Conservation (phyloP, 148 eudicot genomes). For the Hydrangea macrophylla region DNA sequence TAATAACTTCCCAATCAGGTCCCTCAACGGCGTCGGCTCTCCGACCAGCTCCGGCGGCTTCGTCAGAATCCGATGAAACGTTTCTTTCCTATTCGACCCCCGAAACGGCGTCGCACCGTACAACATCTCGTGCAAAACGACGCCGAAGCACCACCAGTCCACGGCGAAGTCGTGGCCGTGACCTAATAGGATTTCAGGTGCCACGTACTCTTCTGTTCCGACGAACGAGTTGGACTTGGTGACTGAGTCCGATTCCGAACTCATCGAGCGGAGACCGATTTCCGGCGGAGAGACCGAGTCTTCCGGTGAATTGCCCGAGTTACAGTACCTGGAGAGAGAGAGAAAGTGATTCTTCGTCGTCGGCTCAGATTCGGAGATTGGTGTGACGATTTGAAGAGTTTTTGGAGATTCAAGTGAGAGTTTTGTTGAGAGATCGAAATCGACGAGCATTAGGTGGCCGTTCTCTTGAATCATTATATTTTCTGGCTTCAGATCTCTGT, state of each 20-base stretch:
- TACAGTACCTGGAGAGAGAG: conserved; percentile 23
- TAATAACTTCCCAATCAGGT: conserved; percentile 54
- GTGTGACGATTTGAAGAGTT: conserved; percentile 6
- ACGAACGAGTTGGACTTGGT: conserved; percentile 80
- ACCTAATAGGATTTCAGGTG: conserved; percentile 69
- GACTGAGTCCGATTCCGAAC: conserved; percentile 30
- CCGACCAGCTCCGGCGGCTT: conserved; percentile 62
- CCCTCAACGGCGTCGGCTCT: conserved; percentile 77
- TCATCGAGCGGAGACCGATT: conserved; percentile 4
- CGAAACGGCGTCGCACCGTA: conserved; percentile 80
- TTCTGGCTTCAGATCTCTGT: conserved; percentile 87
- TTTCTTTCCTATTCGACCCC: conserved; percentile 66
- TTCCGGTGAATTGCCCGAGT: conserved; percentile 46
- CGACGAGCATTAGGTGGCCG: conserved; percentile 85
- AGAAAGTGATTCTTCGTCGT: conserved; percentile 18
- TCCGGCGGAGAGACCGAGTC: conserved; percentile 23
- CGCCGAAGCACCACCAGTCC: conserved; percentile 82
- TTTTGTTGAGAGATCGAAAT: conserved; percentile 81
- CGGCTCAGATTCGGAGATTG: conserved; percentile 16
- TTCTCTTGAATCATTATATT: conserved; percentile 70
- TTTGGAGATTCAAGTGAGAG: conserved; percentile 44
- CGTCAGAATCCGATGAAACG: conserved; percentile 50
- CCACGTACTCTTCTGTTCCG: conserved; percentile 92
- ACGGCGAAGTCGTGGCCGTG: conserved; percentile 74
- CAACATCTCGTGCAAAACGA: conserved; percentile 73